Percentiles rank a stretch among this genome's conserved stretches.
These are phyloP conservation scores for Sophora flavescens DNA, from an alignment of 306 rosid genomes.

Conservation along the genomic window DNA sequence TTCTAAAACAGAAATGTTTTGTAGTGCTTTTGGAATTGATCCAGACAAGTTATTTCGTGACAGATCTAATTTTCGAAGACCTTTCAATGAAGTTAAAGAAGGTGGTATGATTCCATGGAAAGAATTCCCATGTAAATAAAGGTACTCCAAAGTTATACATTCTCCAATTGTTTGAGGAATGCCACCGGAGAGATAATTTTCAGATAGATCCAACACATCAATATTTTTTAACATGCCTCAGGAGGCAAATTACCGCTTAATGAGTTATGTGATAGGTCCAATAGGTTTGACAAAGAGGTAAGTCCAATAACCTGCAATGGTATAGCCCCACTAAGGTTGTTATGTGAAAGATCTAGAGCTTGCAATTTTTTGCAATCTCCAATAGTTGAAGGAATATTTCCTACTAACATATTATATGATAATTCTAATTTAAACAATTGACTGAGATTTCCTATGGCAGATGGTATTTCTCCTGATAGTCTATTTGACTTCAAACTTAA, in stretches of 20 bases:
- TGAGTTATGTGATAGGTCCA: background rate
- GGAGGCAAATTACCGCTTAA: background rate
- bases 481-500: background rate
- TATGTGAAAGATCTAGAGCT: background rate
- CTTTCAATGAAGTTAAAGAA: background rate
- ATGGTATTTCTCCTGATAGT: background rate
- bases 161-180: background rate
- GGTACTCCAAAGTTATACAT: constrained; percentile 8
- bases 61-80: background rate
- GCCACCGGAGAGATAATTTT: constrained; percentile 28
- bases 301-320: background rate
- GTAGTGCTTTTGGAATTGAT: background rate
- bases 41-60: constrained; percentile 23
- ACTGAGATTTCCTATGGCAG: constrained; percentile 12
- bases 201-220: background rate
- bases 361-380: background rate
- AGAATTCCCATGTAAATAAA: constrained; percentile 18
- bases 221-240: background rate
- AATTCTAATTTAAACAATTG: background rate
- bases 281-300: background rate
- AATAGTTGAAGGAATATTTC: constrained; percentile 22
- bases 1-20: background rate
- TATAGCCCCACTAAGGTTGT: background rate
- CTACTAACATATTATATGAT: background rate
- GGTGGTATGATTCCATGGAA: constrained; percentile 21